Conservation (phyloP, 257 asterid species). For the Ilex aquifolium region DNA sequence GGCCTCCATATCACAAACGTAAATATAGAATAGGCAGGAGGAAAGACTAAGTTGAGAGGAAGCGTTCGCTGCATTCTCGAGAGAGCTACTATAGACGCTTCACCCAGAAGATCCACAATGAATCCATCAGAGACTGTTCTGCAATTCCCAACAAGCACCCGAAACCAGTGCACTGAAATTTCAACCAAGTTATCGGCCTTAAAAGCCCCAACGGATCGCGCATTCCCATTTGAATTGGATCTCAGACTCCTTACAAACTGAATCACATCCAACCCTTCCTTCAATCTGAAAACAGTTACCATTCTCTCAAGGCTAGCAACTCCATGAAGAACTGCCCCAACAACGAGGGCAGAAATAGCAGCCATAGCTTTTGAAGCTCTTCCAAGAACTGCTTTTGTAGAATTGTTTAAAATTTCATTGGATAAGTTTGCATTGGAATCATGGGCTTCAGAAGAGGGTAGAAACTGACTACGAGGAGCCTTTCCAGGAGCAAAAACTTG, state of each 20-base stretch:
- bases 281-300: slow-evolving; percentile 75
- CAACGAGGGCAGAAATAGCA: slow-evolving; percentile 75
- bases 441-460: slow-evolving; percentile 59
- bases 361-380: slow-evolving; percentile 57
- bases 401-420: slow-evolving; percentile 43
- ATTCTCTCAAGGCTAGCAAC: slow-evolving; percentile 87
- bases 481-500: slow-evolving; percentile 70
- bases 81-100: slow-evolving; percentile 76
- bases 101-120: slow-evolving; percentile 80
- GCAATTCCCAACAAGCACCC: slow-evolving; percentile 97
- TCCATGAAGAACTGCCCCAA: slow-evolving; percentile 90
- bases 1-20: slow-evolving; percentile 84
- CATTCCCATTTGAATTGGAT: slow-evolving; percentile 73
- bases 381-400: slow-evolving; percentile 43
- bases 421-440: slow-evolving; percentile 49
- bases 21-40: slow-evolving; percentile 82
- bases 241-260: slow-evolving; percentile 78
- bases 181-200: slow-evolving; percentile 76
- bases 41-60: slow-evolving; percentile 65
- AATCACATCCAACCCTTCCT: slow-evolving; percentile 84
- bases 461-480: slow-evolving; percentile 68
- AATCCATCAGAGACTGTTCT: slow-evolving; percentile 86
- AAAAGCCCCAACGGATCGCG: slow-evolving; percentile 54
- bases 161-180: slow-evolving; percentile 88
- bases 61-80: slow-evolving; percentile 82